Conservation (phyloP, 1,284 basidiomycete genomes). For the Rhodotorula mucilaginosa region DNA sequence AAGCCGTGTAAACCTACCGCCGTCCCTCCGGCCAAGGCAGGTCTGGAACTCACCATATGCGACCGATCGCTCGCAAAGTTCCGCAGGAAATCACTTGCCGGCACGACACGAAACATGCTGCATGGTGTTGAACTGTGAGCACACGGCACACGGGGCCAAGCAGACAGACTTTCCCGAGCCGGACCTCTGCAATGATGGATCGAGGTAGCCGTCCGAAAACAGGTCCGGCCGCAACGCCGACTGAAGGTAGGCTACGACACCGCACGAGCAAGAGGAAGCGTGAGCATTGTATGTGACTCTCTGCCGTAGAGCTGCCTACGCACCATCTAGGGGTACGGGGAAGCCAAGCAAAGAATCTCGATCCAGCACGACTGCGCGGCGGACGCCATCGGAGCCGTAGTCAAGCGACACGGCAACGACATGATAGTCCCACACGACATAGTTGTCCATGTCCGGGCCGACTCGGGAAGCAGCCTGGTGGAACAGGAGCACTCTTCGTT, state of each 20-base stretch:
- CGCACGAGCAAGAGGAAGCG: background rate
- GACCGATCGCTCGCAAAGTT: constrained; percentile 72
- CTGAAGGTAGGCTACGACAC: constrained; percentile 56
- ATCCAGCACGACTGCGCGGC: constrained; percentile 19
- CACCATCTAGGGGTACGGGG: constrained; percentile 55
- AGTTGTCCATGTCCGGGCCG: constrained; percentile 42
- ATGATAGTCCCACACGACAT: constrained; percentile 73
- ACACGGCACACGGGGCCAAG: too few relatives aligned
- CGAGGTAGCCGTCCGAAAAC: constrained; percentile 15
- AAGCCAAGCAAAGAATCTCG: constrained; percentile 70
- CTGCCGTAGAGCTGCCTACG: constrained; percentile 47
- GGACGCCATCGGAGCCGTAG: background rate
- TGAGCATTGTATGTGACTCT: background rate
- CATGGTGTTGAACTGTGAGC: background rate
- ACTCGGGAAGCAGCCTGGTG: constrained; percentile 55
- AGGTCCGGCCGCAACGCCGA: constrained; percentile 56
- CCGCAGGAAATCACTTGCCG: constrained; percentile 56
- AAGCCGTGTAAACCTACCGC: too few relatives aligned
- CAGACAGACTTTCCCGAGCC: background rate
- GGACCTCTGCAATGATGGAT: constrained; percentile 14
- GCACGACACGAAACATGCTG: constrained; percentile 57
- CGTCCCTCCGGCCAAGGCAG: too few relatives aligned
- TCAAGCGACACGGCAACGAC: constrained; percentile 56
- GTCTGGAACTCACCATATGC: constrained; percentile 61
- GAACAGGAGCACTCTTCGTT: constrained; percentile 63